Base-by-base conservation (phyloP, 2,329 filamentous ascomycete genomes). In the Fusarium marasasianum region DNA sequence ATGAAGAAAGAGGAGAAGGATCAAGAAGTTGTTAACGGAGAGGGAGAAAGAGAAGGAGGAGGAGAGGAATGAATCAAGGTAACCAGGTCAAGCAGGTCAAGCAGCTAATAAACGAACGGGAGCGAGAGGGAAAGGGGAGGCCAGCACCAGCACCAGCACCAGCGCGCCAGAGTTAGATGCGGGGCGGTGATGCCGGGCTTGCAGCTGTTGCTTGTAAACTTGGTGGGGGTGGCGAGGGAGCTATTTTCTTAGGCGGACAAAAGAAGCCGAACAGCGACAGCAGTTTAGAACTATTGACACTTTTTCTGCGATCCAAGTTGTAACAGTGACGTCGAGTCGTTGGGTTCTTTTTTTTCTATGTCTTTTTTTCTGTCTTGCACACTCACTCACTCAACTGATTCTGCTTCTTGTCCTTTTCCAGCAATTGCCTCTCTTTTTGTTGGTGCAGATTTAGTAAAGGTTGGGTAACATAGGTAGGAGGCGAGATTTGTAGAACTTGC, bases 211-310 rank as follows among this genome's bases (percentile, higher is more conserved):
- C 67, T 54, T 53, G 60, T 50, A 48, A 50, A 60, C 53, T 60
- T 76, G 73, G 73, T 76, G 73, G 73, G 73, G 73, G 73, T 76
- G 73, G 67, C 73, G 73, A 67, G 45, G 47, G 60, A 75, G 72
- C 62, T 64, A 45, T 41, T 41, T 70, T 51, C 63, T 18, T 40
- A 43, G 62, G 33, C 20, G 5, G 53, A 63, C 61, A 71, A 51
- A 70, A 73, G 56, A 72, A 74, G 29, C 35, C 55, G 31, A 26
- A 29, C 57, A 63, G 18, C 35, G 29, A 56, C 20, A 55, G 33
- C 26, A 59, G 45, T 22, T 48, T 48, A 26, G 22, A 57, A 51
- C 54, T 57, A 45, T 40, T 61, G 43, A 22, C n/a, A 47, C 40
- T 63, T 70, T 69, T 56, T 64, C 41, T 47, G n/a, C 54, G 26